phyloP scores from a whole-genome alignment of 2,329 filamentous ascomycete species.

The Alternaria angustiovoidea region DNA sequence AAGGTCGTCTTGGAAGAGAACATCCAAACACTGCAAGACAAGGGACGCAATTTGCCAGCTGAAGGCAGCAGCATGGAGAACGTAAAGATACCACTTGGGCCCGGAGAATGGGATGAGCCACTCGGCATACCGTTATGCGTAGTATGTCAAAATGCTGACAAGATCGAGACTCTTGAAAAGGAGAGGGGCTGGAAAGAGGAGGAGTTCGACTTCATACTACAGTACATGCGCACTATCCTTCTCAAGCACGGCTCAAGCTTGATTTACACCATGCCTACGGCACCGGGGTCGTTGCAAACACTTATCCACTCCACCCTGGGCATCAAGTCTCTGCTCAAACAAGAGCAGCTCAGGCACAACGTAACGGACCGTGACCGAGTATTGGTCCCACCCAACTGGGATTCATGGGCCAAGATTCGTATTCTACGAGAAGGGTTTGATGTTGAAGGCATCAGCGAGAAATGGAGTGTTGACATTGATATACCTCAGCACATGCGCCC shows the following conservation, averaged over 20 bases:
- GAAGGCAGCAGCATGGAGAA: constrained; percentile 44
- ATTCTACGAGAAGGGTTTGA: constrained; percentile 92
- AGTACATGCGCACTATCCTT: constrained; percentile 88
- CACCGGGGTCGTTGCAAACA: constrained; percentile 77
- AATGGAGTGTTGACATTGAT: constrained; percentile 86
- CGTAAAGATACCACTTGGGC: constrained; percentile 75
- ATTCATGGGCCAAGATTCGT: constrained; percentile 96
- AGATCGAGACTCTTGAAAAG: constrained; percentile 88
- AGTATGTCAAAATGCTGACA: constrained; percentile 95
- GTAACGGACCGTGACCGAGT: constrained; percentile 95
- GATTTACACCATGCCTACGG: constrained; percentile 56
- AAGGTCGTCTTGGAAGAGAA: constrained; percentile 87
- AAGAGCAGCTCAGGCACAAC: constrained; percentile 65
- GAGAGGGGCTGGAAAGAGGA: constrained; percentile 94
- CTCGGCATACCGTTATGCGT: constrained; percentile 88
- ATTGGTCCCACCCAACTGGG: constrained; percentile 94
- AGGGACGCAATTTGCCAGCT: constrained; percentile 37
- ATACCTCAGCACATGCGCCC: constrained; percentile 39
- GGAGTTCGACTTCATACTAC: constrained; percentile 93
- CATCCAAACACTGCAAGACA: constrained; percentile 79
- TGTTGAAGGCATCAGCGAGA: constrained; percentile 82
- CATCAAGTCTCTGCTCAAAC: constrained; percentile 78
- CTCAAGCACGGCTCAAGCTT: constrained; percentile 74
- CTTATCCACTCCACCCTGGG: constrained; percentile 86
- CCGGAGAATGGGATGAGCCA: constrained; percentile 92